Percentiles rank a stretch among this genome's conserved stretches.
phyloP scores from a whole-genome alignment of 805 yeast genomes.

The Lipomyces starkeyi region DNA sequence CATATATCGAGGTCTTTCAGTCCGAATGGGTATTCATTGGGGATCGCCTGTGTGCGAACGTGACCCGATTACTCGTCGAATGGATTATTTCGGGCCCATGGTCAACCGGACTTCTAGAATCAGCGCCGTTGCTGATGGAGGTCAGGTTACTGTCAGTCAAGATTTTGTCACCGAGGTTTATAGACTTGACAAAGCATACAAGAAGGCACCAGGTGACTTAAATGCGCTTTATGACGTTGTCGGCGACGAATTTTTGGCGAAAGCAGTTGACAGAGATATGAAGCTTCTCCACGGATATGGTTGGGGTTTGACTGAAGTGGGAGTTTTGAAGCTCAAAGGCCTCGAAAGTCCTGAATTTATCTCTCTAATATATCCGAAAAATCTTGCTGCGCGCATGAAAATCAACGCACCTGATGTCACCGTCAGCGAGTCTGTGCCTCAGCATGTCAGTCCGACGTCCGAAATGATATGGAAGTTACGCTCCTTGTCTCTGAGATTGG shows the following conservation, averaged over 20 bases:
- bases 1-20: slow-evolving; percentile 87
- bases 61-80: slow-evolving; percentile 92
- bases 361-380: slow-evolving; percentile 75
- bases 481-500: slow-evolving; percentile 27
- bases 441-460: slow-evolving; percentile 2
- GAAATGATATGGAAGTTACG: slow-evolving; percentile 21
- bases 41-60: slow-evolving; percentile 96
- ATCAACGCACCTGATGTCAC: slow-evolving; percentile 20
- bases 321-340: slow-evolving; percentile 91
- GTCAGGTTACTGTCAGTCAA: slow-evolving; percentile 87
- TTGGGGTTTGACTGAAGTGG: slow-evolving; percentile 68
- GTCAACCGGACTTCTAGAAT: slow-evolving; percentile 95
- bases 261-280: slow-evolving; percentile 68
- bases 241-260: slow-evolving; percentile 53
- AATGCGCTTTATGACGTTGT: slow-evolving; percentile 14
- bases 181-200: slow-evolving; percentile 58
- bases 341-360: slow-evolving; percentile 90
- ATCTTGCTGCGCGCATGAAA: slow-evolving; percentile 65
- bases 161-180: slow-evolving; percentile 79
- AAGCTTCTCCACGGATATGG: slow-evolving; percentile 70
- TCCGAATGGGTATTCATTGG: slow-evolving; percentile 98
- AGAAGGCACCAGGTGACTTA: slow-evolving; percentile 45
- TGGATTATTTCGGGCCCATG: slow-evolving; percentile 99
- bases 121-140: slow-evolving; percentile 95
- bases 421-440: slow-evolving; percentile 4